Base-by-base conservation (phyloP, 208 protist species). In the Trypanosoma grayi region DNA sequence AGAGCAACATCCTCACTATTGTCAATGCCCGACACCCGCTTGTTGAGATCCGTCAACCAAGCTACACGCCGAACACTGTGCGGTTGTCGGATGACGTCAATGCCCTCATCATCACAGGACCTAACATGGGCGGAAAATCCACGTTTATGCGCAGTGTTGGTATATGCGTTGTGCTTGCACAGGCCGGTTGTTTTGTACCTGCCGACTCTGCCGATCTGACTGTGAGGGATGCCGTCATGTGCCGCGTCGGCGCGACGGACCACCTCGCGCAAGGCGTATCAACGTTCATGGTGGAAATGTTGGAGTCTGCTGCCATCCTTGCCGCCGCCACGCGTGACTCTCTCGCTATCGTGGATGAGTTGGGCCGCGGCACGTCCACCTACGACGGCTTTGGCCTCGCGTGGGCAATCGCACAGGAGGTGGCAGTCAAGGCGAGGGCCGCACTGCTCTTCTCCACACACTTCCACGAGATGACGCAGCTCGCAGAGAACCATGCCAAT, bases 251-350 rank as follows among this genome's bases (percentile, higher is more conserved):
- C n/a, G 98, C 98, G 0, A 97, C 96, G 16, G 99, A 99, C 69
- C 90, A 95, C 66, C 76, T 97, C 56, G 75, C 81, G 0, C 87
- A 95, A 48, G 94, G 94, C 8, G 82, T 97, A n/a, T 98, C 95
- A 4, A 99, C 98, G n/a, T 99, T 99, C 71, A 99, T 99, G 97
- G 92, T 98, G 45, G 98, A 99, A 76, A 99, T 99, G 99, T 85
- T 99, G 2, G 98, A 99, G 76, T 99, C 98, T 0, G 81, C 97
- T 1, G 78, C 96, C 5, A 99, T 99, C 48, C 61, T 98, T 34
- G 85, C 66, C 36, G 87, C 72, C 6, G 98, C 98, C 2, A 99
- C 97, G 5, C 22, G 60, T 18, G 68, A 98, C 27, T 99, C 96
- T 2, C 81, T 99, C 1, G 88, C 99, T 25, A 99, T 99, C 57